phyloP scores from a whole-genome alignment of 169 alveolate genomes.

The Eimeria necatrix region DNA sequence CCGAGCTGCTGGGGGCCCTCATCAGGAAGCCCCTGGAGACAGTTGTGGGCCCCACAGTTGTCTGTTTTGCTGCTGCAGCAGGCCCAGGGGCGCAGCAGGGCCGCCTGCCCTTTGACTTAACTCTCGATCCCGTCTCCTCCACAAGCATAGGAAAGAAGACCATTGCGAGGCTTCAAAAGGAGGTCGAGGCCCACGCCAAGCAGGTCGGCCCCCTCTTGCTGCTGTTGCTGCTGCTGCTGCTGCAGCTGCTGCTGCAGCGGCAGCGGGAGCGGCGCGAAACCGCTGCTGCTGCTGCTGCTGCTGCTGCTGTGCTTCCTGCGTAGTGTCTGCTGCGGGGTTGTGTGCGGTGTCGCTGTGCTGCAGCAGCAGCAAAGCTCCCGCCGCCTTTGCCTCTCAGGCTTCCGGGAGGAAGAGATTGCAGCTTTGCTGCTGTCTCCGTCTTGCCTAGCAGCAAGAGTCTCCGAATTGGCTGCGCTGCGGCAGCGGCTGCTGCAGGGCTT shows the following conservation, averaged over 20 bases:
- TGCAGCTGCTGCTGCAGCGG: background rate
- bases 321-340: background rate
- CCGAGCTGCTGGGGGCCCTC: constrained; percentile 32
- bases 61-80: background rate
- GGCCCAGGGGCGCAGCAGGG: background rate
- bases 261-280: no score
- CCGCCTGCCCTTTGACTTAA: constrained; percentile 61
- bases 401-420: constrained; percentile 34
- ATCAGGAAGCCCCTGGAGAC: background rate
- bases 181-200: constrained; percentile 39
- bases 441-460: constrained; percentile 35
- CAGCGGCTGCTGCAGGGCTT: constrained; percentile 65
- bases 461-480: constrained; percentile 47
- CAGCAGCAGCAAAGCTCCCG: constrained; percentile 14
- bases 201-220: constrained; percentile 7
- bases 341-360: background rate
- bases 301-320: background rate
- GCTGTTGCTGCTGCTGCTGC: constrained; percentile 39
- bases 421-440: constrained; percentile 45
- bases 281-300: constrained; percentile 39
- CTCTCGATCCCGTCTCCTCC: constrained; percentile 71
- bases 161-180: constrained; percentile 63
- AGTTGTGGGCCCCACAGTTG: background rate
- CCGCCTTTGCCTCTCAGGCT: constrained; percentile 49
- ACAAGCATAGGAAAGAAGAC: constrained; percentile 60